A percentile compares a stretch with the other conserved stretches of the same genome.
phyloP scores from a whole-genome alignment of 2,329 filamentous ascomycete species.

The Teratosphaeria gauchensis region DNA sequence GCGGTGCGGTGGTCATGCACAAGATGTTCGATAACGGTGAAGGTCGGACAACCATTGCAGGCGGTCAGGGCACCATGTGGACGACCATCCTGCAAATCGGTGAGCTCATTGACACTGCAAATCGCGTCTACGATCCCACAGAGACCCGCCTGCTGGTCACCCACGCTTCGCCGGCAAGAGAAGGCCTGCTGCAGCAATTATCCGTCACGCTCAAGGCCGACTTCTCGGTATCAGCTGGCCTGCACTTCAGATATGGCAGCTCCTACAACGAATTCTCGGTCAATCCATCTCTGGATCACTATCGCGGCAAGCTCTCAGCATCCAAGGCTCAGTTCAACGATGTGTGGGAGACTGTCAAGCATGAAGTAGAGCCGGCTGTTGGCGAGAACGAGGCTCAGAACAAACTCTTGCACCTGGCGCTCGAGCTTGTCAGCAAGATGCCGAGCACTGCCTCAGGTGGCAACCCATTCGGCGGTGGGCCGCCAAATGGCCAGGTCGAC shows the following conservation, averaged over 20 bases:
- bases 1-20: slow-evolving; percentile 97
- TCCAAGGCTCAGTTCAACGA: slow-evolving; percentile 98
- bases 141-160: slow-evolving; percentile 96
- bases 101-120: slow-evolving; percentile 92
- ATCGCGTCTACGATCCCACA: slow-evolving; percentile 95
- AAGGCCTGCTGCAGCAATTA: slow-evolving; percentile 93
- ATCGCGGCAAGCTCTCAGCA: slow-evolving; percentile 93
- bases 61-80: slow-evolving; percentile 99
- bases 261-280: slow-evolving; percentile 99
- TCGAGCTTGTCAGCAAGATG: slow-evolving; percentile 97
- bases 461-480: slow-evolving; percentile 88
- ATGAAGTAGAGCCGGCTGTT: slow-evolving; percentile 90
- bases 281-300: slow-evolving; percentile 95
- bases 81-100: slow-evolving; percentile 97
- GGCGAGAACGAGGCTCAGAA: slow-evolving; percentile 89
- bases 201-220: slow-evolving; percentile 96
- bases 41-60: slow-evolving; percentile 93
- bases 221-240: slow-evolving; percentile 92
- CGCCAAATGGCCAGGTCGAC: slow-evolving; percentile 77
- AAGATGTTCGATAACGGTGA: slow-evolving; percentile 99
- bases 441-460: slow-evolving; percentile 87
- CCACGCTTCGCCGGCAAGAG: slow-evolving; percentile 89
- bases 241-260: slow-evolving; percentile 97
- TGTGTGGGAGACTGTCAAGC: slow-evolving; percentile 97
- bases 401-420: slow-evolving; percentile 78